Percentiles rank a stretch among this genome's conserved stretches.
phyloP scores from a whole-genome alignment of 176 grass and related monocot species.

The Phyllostachys edulis region DNA sequence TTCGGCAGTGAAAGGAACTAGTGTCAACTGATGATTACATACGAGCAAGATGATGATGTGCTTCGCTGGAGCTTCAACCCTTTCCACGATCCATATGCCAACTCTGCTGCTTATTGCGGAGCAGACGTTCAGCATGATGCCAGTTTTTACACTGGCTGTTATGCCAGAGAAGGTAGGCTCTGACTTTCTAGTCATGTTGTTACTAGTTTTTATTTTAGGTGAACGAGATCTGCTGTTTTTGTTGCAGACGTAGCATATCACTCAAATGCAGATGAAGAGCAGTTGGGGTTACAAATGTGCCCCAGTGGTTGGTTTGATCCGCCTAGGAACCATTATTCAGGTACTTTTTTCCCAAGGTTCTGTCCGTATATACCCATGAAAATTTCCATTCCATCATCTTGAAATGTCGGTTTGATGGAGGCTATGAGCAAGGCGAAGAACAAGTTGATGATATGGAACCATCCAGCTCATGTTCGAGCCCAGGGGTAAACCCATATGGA shows the following conservation, averaged over 20 bases:
- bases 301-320: slow-evolving; percentile 48
- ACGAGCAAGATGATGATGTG: slow-evolving; percentile 57
- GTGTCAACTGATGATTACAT: slow-evolving; percentile 40
- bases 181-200: neutral
- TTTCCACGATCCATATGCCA: slow-evolving; percentile 47
- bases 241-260: slow-evolving; percentile 42
- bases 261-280: slow-evolving; percentile 37
- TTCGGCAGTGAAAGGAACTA: neutral
- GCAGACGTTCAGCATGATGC: slow-evolving; percentile 37
- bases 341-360: slow-evolving; percentile 24
- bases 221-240: slow-evolving; percentile 14
- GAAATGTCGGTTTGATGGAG: slow-evolving; percentile 32
- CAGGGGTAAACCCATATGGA: slow-evolving; percentile 29
- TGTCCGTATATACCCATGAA: neutral
- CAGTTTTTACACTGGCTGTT: slow-evolving; percentile 31
- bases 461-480: slow-evolving; percentile 65
- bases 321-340: slow-evolving; percentile 43
- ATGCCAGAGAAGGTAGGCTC: slow-evolving; percentile 43
- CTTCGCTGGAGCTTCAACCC: slow-evolving; percentile 44
- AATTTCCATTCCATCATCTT: neutral
- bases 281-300: slow-evolving; percentile 34
- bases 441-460: slow-evolving; percentile 38
- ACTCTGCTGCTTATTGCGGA: slow-evolving; percentile 42
- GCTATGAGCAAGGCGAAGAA: slow-evolving; percentile 31
- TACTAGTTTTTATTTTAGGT: neutral